These are phyloP conservation scores for Nephelium lappaceum DNA, from an alignment of 345 rosid species.

Conservation along the genomic window DNA sequence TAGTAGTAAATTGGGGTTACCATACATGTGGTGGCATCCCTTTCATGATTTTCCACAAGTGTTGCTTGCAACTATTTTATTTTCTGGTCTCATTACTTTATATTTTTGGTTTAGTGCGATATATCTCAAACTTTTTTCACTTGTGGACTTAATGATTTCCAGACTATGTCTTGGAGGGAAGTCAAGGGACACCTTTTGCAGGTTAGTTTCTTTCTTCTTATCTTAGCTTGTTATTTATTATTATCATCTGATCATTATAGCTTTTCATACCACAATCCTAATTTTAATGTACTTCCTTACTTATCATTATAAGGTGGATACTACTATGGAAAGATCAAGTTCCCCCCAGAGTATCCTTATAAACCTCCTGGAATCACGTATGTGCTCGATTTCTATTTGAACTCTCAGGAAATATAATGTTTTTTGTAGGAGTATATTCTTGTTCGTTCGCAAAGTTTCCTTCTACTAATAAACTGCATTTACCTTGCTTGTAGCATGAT, in stretches of 20 bases:
- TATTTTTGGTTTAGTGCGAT: slow-evolving; percentile 11
- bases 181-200: slow-evolving; percentile 95
- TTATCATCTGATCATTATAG: slow-evolving; percentile 4
- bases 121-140: slow-evolving; percentile 17
- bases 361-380: slow-evolving; percentile 99
- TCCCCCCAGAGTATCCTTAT: slow-evolving; percentile 94
- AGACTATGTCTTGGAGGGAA: slow-evolving; percentile 98
- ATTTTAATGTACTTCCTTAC: slow-evolving; percentile 2
- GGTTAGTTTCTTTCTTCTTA: slow-evolving; percentile 46
- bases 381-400: slow-evolving; percentile 22
- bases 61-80: background rate
- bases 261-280: slow-evolving; percentile 10
- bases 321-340: slow-evolving; percentile 97
- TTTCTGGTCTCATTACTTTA: background rate
- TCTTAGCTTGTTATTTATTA: slow-evolving; percentile 20
- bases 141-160: slow-evolving; percentile 30
- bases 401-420: slow-evolving; percentile 15
- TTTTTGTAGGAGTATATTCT: background rate
- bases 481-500: slow-evolving; percentile 61
- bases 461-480: background rate
- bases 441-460: background rate
- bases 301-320: slow-evolving; percentile 58
- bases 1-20: slow-evolving; percentile 1
- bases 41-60: background rate
- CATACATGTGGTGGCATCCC: background rate